Conservation (phyloP, 208 protist genomes). For the Naegleria fowleri region DNA sequence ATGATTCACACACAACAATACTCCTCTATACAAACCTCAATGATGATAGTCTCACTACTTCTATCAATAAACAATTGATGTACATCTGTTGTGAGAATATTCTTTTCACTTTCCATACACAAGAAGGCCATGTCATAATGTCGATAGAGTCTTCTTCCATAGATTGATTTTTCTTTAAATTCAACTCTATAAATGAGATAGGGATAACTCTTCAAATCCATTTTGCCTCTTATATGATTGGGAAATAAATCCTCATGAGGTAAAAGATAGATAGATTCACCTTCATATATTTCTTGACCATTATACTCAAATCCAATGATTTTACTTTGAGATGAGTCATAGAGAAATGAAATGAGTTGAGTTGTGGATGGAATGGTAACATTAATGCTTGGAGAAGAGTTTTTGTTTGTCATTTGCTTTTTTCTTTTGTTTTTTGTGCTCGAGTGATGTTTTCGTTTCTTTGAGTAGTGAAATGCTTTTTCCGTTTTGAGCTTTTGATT, state of each 20-base stretch:
- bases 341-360: too few relatives aligned
- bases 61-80: not conserved
- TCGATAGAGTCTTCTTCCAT: not conserved
- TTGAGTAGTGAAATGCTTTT: not conserved
- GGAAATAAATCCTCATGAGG: not conserved
- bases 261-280: not conserved
- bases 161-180: not conserved
- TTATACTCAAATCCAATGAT: not conserved
- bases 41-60: too few relatives aligned
- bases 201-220: not conserved
- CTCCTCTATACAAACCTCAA: too few relatives aligned
- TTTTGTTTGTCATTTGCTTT: not conserved
- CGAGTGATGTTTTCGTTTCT: not conserved
- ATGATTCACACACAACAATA: too few relatives aligned
- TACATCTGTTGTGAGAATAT: not conserved
- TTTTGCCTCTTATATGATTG: not conserved
- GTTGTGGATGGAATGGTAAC: too few relatives aligned
- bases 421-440: not conserved
- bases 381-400: not conserved
- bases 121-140: not conserved
- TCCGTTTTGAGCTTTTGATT: not conserved
- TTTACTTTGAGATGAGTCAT: too few relatives aligned
- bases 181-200: not conserved
- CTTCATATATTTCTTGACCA: not conserved
- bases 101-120: not conserved